Conservation (phyloP, 129 eudicot genomes). For the Sambucus nigra region DNA sequence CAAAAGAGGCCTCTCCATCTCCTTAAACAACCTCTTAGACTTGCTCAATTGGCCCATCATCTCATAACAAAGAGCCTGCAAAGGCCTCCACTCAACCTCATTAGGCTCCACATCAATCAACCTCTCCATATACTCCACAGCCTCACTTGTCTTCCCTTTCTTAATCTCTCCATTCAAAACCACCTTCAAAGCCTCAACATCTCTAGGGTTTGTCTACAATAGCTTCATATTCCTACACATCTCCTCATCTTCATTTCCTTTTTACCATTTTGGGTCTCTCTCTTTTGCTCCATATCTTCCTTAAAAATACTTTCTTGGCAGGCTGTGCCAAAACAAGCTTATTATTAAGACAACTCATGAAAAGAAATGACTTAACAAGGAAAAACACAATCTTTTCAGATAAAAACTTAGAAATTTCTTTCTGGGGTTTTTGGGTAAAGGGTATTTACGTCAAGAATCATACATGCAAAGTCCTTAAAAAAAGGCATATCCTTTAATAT, state of each 20-base stretch:
- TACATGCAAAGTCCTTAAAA: conserved; percentile 94
- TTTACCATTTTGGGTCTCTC: conserved; percentile 19
- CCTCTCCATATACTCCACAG: conserved; percentile 65
- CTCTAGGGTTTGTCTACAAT: conserved; percentile 41
- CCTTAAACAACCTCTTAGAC: conserved; percentile 60
- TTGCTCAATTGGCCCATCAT: conserved; percentile 62
- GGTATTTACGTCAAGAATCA: conserved; percentile 9
- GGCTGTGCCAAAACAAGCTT: conserved; percentile 53
- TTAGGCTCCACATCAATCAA: conserved; percentile 54
- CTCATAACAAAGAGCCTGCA: conserved; percentile 91
- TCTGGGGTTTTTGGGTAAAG: conserved; percentile 26
- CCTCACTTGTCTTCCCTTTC: conserved; percentile 62
- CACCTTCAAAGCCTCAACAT: conserved; percentile 59
- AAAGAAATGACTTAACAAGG: conserved; percentile 65
- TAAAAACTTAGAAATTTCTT: conserved; percentile 23
- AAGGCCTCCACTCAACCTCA: conserved; percentile 89
- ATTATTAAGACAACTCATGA: conserved; percentile 34
- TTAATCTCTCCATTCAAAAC: conserved; percentile 64
- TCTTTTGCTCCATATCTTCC: conserved; percentile 22
- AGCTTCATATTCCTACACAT: conserved; percentile 44
- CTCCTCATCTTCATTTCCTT: conserved; percentile 47
- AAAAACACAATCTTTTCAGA: conserved; percentile 36
- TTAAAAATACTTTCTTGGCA: conserved; percentile 18
- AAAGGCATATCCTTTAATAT: conserved; percentile 62
- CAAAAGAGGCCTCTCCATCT: conserved; percentile 65